These are phyloP conservation scores for Aspergillus steynii DNA, from an alignment of 495 filamentous ascomycete species.

Conservation along the genomic window DNA sequence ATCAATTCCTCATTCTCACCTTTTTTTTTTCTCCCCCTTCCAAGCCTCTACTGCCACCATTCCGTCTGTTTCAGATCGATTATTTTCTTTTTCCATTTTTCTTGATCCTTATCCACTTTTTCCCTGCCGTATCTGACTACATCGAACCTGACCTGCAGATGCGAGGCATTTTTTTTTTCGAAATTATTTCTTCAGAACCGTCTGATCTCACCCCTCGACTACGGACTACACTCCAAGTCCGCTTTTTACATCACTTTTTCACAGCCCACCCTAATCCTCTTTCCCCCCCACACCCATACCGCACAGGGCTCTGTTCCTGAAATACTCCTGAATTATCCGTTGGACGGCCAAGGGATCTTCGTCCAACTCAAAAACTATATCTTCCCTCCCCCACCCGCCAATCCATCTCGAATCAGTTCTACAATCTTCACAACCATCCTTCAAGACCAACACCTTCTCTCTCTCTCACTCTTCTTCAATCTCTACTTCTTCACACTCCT, in stretches of 20 bases:
- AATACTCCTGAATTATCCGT: constrained; percentile 15
- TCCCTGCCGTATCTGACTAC: constrained; percentile 14
- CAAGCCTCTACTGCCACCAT: constrained; percentile 10
- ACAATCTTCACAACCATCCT: constrained; percentile 18
- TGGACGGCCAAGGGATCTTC: constrained; percentile 16
- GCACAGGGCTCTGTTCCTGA: constrained; percentile 17
- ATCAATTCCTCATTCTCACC: constrained; percentile 7
- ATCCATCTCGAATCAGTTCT: constrained; percentile 18
- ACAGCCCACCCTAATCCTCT: constrained; percentile 24
- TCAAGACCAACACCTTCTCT: constrained; percentile 8
- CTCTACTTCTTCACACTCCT: constrained; percentile 4
- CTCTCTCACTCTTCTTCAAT: constrained; percentile 3
- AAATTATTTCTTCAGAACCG: constrained; percentile 14
- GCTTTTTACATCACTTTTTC: constrained; percentile 17
- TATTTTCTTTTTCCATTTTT: constrained; percentile 7
- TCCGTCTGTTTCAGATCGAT: constrained; percentile 16
- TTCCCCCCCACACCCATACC: constrained; percentile 21
- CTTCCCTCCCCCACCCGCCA: constrained; percentile 20
- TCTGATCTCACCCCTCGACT: constrained; percentile 10
- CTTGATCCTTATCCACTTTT: neutral
- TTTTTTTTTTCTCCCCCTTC: constrained; percentile 4
- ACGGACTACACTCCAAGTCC: neutral
- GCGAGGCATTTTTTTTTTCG: constrained; percentile 19
- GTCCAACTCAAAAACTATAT: constrained; percentile 23
- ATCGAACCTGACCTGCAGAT: constrained; percentile 15